Evolutionary conservation across 2,329 filamentous ascomycete species (phyloP).

Genomic region (Fusarium buharicum): DNA sequence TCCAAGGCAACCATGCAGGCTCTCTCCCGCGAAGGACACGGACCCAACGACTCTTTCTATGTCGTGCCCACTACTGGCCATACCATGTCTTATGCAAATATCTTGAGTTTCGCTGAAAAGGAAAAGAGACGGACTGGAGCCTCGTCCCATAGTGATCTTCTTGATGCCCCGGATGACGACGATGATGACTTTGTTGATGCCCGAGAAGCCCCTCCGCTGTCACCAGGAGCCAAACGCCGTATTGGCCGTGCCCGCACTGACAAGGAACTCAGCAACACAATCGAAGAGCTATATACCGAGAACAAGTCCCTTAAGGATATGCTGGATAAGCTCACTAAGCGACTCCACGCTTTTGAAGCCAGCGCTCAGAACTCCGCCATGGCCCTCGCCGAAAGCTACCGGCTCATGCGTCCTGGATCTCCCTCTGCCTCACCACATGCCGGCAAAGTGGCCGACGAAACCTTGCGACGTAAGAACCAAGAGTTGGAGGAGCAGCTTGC

Average conservation of each 20-base stretch:
- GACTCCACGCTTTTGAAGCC: conserved; percentile 92
- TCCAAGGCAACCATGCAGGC: conserved; percentile 86
- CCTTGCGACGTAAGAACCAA: conserved; percentile 61
- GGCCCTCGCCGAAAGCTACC: conserved; percentile 84
- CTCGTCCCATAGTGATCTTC: conserved; percentile 61
- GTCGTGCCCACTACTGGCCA: conserved; percentile 92
- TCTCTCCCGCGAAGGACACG: conserved; percentile 74
- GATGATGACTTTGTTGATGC: conserved; percentile 94
- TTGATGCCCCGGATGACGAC: conserved; percentile 65
- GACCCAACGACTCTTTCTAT: conserved; percentile 83
- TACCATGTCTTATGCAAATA: conserved; percentile 92
- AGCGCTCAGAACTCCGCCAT: conserved; percentile 88
- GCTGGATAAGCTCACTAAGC: conserved; percentile 85
- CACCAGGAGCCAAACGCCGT: conserved; percentile 55
- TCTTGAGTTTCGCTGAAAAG: conserved; percentile 76
- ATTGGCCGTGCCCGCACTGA: conserved; percentile 55
- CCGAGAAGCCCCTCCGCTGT: conserved; percentile 68
- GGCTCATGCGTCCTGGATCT: conserved; percentile 68
- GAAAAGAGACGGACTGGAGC: conserved; percentile 69
- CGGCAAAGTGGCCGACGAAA: conserved; percentile 47
- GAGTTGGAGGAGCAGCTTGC: conserved; percentile 76
- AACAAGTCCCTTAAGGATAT: conserved; percentile 87
- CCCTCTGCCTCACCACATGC: conserved; percentile 53
- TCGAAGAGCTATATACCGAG: conserved; percentile 89
- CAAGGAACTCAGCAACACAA: conserved; percentile 69